Conservation (phyloP, 1,139 yeast species). For the Blastobotrys buckinghamii region DNA sequence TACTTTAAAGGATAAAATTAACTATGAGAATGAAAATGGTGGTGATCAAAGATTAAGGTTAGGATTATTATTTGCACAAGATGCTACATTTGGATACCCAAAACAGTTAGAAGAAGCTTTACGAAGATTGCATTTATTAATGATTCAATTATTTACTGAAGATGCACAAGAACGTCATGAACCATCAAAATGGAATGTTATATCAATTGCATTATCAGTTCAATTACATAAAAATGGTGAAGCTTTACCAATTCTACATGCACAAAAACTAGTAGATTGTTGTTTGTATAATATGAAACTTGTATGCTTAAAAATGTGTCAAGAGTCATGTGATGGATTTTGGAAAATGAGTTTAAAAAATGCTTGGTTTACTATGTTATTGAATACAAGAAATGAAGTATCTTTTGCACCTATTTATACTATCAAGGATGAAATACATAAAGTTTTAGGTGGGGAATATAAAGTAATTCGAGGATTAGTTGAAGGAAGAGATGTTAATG, state of each 20-base stretch:
- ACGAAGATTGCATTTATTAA: not conserved
- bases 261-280: not conserved
- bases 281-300: conserved; percentile 1
- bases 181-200: conserved; percentile 3
- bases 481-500: not conserved
- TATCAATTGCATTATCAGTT: not conserved
- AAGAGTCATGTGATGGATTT: conserved; percentile 8
- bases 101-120: conserved; percentile 1
- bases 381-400: not conserved
- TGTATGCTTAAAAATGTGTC: not conserved
- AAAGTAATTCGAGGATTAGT: not conserved
- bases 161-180: not conserved
- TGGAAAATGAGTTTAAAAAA: not conserved
- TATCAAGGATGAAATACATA: conserved; percentile 4
- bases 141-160: not conserved
- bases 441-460: not conserved
- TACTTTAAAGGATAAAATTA: not conserved
- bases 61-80: not conserved
- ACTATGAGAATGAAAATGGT: not conserved
- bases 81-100: conserved; percentile 3
- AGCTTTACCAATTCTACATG: not conserved
- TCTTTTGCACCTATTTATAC: conserved; percentile 7
- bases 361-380: conserved; percentile 9
- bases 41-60: not conserved
- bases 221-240: conserved; percentile 2